Evolutionary conservation across 2,329 filamentous ascomycete genomes (phyloP).

Genomic region (Trichoderma brevicompactum): DNA sequence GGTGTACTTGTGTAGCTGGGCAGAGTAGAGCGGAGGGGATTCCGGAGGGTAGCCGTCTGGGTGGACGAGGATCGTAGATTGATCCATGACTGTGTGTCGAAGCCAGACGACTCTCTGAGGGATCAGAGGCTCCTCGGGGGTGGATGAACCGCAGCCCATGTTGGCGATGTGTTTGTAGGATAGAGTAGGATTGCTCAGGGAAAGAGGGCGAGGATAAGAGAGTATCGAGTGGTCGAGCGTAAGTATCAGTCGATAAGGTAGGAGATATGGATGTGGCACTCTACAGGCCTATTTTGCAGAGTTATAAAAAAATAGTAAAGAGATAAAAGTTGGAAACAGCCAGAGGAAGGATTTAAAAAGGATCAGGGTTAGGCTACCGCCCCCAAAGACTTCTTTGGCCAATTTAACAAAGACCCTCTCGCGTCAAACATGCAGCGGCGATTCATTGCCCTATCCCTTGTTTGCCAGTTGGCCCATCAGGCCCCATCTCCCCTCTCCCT

Average conservation of each 20-base stretch:
- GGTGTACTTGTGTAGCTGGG: conserved; percentile 27
- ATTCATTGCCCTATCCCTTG: neutral
- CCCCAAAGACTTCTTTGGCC: neutral
- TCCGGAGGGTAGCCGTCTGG: conserved; percentile 30
- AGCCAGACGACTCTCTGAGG: conserved; percentile 18
- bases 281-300: too few species aligned
- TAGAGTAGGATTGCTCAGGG: neutral
- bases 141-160: conserved; percentile 22
- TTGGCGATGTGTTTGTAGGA: neutral
- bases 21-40: conserved; percentile 33
- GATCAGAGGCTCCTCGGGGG: conserved; percentile 1
- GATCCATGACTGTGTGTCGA: conserved; percentile 11
- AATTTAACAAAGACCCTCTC: neutral
- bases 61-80: conserved; percentile 28
- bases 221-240: too few species aligned
- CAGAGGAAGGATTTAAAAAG: neutral
- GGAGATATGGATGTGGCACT: too few species aligned
- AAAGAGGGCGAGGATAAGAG: neutral
- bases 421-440: neutral
- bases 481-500: neutral
- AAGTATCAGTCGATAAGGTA: too few species aligned
- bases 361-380: neutral
- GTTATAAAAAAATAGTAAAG: too few species aligned
- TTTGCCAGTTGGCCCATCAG: neutral
- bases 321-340: neutral